These are phyloP conservation scores for Fonsecaea pugnacius DNA, from an alignment of 2,329 filamentous ascomycete genomes.

Conservation along the genomic window DNA sequence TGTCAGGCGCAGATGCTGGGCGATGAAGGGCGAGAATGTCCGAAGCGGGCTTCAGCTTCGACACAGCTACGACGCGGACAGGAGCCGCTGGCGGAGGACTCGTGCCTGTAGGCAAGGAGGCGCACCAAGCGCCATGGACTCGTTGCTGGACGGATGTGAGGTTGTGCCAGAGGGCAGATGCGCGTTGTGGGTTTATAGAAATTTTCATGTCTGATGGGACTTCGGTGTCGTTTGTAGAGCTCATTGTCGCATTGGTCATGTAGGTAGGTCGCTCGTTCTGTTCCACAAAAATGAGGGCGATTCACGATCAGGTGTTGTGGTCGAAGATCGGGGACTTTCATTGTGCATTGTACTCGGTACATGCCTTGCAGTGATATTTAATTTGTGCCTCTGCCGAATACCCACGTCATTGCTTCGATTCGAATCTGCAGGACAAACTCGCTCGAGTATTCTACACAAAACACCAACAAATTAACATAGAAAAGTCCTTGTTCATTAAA, in stretches of 20 bases:
- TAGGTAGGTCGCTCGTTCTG: neutral
- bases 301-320: too few species aligned
- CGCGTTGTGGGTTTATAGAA: slow-evolving; percentile 59
- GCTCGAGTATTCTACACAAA: neutral
- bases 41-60: slow-evolving; percentile 90
- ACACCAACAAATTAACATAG: neutral
- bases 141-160: slow-evolving; percentile 59
- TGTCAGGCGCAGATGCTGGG: slow-evolving; percentile 41
- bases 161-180: slow-evolving; percentile 65
- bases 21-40: slow-evolving; percentile 84
- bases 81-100: slow-evolving; percentile 89
- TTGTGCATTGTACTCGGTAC: too few species aligned
- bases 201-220: slow-evolving; percentile 24
- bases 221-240: neutral
- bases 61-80: slow-evolving; percentile 82
- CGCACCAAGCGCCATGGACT: slow-evolving; percentile 58
- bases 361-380: neutral
- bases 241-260: neutral
- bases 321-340: too few species aligned
- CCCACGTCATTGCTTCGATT: neutral
- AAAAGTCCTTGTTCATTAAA: neutral
- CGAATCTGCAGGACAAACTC: neutral
- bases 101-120: slow-evolving; percentile 83
- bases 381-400: neutral
- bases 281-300: too few species aligned